phyloP scores from a whole-genome alignment of 1,284 basidiomycete species.

The Trametes polyzona region DNA sequence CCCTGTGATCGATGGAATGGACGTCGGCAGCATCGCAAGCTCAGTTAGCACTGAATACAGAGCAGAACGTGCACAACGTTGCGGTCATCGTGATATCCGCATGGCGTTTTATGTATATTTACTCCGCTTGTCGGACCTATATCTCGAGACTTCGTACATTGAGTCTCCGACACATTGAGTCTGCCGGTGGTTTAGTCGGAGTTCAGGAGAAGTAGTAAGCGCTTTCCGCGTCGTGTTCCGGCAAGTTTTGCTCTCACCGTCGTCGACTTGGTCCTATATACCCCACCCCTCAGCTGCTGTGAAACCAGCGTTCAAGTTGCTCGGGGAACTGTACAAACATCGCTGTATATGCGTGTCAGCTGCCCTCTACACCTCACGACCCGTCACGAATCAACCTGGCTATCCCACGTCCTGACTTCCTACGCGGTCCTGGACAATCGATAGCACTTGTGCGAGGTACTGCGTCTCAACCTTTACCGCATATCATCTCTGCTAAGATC shows the following conservation, averaged over 20 bases:
- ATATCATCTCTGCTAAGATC: background rate
- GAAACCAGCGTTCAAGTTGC: background rate
- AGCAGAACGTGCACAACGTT: too few species aligned
- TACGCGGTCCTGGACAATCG: slow-evolving; percentile 19
- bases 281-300: background rate
- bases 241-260: slow-evolving; percentile 12
- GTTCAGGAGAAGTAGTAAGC: background rate
- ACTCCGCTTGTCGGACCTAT: too few species aligned
- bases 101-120: too few species aligned
- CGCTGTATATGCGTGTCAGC: background rate
- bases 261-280: slow-evolving; percentile 1
- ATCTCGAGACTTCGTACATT: too few species aligned
- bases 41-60: too few species aligned
- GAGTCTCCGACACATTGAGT: too few species aligned
- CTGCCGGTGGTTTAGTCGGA: background rate
- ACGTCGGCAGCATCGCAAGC: too few species aligned
- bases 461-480: background rate
- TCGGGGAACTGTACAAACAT: background rate
- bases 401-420: slow-evolving; percentile 1
- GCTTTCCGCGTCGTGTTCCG: background rate
- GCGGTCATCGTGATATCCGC: too few species aligned
- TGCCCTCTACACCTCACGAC: background rate
- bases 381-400: slow-evolving; percentile 14
- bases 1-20: too few species aligned
- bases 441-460: slow-evolving; percentile 28